Percentiles rank a stretch among this genome's conserved stretches.
phyloP scores from a whole-genome alignment of 2,329 filamentous ascomycete species.

The Trichophyton simii region DNA sequence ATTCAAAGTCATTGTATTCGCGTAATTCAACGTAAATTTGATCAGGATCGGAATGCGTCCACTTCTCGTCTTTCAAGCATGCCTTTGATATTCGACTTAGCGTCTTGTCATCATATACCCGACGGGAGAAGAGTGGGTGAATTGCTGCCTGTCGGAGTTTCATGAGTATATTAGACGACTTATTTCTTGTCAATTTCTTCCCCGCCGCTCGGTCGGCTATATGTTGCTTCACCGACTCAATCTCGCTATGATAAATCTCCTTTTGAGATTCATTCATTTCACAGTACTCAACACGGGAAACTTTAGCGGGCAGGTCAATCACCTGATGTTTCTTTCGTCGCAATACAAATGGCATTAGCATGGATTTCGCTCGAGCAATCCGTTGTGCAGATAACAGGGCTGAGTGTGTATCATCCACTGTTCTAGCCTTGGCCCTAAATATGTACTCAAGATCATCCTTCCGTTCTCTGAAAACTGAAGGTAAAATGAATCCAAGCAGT shows the following conservation, averaged over 20 bases:
- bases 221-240: slow-evolving; percentile 49
- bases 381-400: slow-evolving; percentile 77
- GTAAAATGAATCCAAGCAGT: slow-evolving; percentile 87
- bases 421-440: slow-evolving; percentile 84
- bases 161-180: slow-evolving; percentile 62
- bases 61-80: slow-evolving; percentile 56
- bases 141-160: slow-evolving; percentile 85
- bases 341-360: slow-evolving; percentile 89
- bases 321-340: slow-evolving; percentile 90
- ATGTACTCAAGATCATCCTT: slow-evolving; percentile 71
- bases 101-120: slow-evolving; percentile 61
- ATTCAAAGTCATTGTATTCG: slow-evolving; percentile 48
- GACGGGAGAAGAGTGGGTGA: slow-evolving; percentile 76
- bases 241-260: slow-evolving; percentile 58
- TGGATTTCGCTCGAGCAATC: slow-evolving; percentile 73
- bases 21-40: slow-evolving; percentile 44
- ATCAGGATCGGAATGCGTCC: slow-evolving; percentile 38
- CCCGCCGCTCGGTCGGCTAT: slow-evolving; percentile 46
- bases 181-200: slow-evolving; percentile 41
- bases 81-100: slow-evolving; percentile 67
- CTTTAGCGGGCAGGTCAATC: slow-evolving; percentile 72
- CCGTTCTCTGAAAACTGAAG: slow-evolving; percentile 62
- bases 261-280: slow-evolving; percentile 62
- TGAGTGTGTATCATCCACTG: slow-evolving; percentile 58
- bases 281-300: slow-evolving; percentile 65